Base-by-base conservation (phyloP, 306 rosid species). In the Cicer cuneatum region DNA sequence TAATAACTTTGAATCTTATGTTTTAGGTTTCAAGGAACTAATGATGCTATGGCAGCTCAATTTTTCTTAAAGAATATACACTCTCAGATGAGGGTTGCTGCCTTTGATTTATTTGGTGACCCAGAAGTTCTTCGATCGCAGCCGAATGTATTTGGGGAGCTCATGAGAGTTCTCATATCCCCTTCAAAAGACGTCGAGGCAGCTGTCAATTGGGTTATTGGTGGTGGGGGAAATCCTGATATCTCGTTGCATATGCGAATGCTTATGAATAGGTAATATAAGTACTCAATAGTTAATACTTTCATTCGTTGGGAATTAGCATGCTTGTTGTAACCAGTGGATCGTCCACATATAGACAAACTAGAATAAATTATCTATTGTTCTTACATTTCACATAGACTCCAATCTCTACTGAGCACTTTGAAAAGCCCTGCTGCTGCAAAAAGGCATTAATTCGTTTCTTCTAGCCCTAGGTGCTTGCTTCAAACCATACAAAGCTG, bases 11-110 rank as follows among this genome's bases (percentile, higher is more conserved):
- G 82, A 78, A 76, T 75, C 40, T 74, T 41, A 78, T 74, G 73
- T 71, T 80, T 66, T 86, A 94, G 98, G 98, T 94, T 94, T 74
- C 98, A 94, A 87, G 97, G 96, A 68, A 87, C 97, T 48, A 94
- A 86, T 42, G 97, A 94, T 72, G 96, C 93, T 56, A 83, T 86
- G 81, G 98, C 91, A 12, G 79, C 83, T 70, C 98, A 94, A 72
- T 91, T 94, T 88, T 94, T 94, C 90, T 80, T 94, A 86, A 94
- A 94, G 86, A 94, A 90, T 72, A 40, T 91, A 83, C 94, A 94
- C 81, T 83, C 91, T 24, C 80, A 73, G 69, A 94, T 91, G 98
- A 88, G 95, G 82, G 56, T 62, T 81, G 90, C 89, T 69, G 98
- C 96, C 72, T 80, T 85, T 73, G 69, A 77, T 83, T 84, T 94